Conservation (phyloP, 176 grass and related monocot species). For the Microstegium vimineum region DNA sequence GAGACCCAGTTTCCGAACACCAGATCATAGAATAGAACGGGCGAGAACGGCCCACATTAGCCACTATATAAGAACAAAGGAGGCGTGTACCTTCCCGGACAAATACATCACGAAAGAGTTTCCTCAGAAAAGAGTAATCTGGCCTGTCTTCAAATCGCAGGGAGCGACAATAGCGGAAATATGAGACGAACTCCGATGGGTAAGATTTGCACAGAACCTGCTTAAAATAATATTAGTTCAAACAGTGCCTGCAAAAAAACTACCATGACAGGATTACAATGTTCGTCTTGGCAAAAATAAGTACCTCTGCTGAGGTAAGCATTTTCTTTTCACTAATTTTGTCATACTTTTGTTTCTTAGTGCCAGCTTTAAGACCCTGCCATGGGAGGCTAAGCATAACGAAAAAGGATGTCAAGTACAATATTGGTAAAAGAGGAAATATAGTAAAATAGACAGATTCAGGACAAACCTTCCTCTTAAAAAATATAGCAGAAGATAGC, state of each 20-base stretch:
- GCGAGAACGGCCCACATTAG: background rate
- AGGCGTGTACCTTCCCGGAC: conserved; percentile 66
- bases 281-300: conserved; percentile 17
- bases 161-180: conserved; percentile 88
- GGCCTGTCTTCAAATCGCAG: conserved; percentile 86
- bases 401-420: conserved; percentile 28
- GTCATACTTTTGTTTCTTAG: conserved; percentile 96
- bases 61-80: background rate
- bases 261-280: conserved; percentile 9
- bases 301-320: conserved; percentile 89
- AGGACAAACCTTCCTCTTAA: conserved; percentile 83
- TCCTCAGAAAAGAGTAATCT: conserved; percentile 90
- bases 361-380: conserved; percentile 94
- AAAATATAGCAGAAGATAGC: conserved; percentile 92
- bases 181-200: conserved; percentile 79
- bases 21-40: background rate
- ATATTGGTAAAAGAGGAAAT: conserved; percentile 5
- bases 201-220: conserved; percentile 91
- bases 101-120: conserved; percentile 84
- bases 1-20: background rate
- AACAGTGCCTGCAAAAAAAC: background rate
- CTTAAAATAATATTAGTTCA: conserved; percentile 32
- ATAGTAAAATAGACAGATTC: conserved; percentile 15
- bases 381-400: conserved; percentile 77
- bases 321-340: conserved; percentile 99